phyloP scores from a whole-genome alignment of 1,284 basidiomycete species.

The Pseudozyma tsukubaensis region DNA sequence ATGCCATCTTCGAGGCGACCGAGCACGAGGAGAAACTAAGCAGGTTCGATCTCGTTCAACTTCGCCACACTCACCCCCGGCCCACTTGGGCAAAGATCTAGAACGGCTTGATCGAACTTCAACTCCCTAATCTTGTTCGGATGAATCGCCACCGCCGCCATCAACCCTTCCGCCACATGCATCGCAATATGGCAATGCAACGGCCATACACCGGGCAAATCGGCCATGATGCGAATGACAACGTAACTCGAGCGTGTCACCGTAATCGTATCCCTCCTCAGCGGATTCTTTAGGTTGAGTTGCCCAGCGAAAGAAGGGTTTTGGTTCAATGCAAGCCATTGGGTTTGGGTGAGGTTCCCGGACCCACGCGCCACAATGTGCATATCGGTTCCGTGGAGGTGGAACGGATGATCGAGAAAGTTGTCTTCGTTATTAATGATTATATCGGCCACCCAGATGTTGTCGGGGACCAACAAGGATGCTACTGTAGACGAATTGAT shows the following conservation, averaged over 20 bases:
- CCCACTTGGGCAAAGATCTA: constrained; percentile 36
- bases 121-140: constrained; percentile 50
- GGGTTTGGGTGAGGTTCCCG: constrained; percentile 53
- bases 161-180: constrained; percentile 56
- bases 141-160: constrained; percentile 58
- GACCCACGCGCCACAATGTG: constrained; percentile 66
- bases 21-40: constrained; percentile 5
- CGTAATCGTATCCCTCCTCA: constrained; percentile 69
- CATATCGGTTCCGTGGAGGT: constrained; percentile 52
- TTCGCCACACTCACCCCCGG: not conserved
- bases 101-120: constrained; percentile 40
- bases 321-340: constrained; percentile 31
- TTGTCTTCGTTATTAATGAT: constrained; percentile 69
- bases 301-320: not conserved
- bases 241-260: constrained; percentile 54
- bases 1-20: not conserved
- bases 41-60: constrained; percentile 29
- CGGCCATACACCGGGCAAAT: constrained; percentile 55
- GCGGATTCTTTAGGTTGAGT: constrained; percentile 66
- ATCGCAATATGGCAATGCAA: constrained; percentile 60
- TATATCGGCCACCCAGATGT: constrained; percentile 53
- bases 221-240: constrained; percentile 56
- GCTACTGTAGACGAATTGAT: constrained; percentile 43
- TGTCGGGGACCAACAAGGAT: constrained; percentile 34
- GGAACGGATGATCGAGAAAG: constrained; percentile 66